Conservation (phyloP, 495 filamentous ascomycete genomes). For the Aspergillus bridgeri region DNA sequence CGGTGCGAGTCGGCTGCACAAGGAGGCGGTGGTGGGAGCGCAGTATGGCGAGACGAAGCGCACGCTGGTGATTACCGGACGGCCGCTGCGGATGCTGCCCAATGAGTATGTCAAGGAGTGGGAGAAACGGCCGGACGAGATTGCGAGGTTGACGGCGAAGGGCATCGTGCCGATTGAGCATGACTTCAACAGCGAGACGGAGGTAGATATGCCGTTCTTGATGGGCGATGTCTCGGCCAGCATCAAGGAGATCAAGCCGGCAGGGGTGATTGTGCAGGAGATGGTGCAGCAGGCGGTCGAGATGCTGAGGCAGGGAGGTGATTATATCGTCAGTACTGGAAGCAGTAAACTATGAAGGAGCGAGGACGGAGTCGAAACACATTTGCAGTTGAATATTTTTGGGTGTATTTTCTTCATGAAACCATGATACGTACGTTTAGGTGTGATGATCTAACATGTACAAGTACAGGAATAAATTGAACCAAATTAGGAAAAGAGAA, state of each 20-base stretch:
- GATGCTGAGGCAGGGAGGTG: constrained; percentile 51
- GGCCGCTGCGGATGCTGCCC: constrained; percentile 73
- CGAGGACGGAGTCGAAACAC: neutral
- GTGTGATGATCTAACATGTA: constrained; percentile 35
- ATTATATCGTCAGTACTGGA: constrained; percentile 30
- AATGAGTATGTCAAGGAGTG: constrained; percentile 80
- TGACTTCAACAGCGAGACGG: constrained; percentile 72
- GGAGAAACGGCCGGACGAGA: constrained; percentile 69
- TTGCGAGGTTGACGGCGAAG: constrained; percentile 64
- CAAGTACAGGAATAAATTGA: constrained; percentile 34
- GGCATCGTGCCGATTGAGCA: constrained; percentile 76
- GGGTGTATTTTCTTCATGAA: neutral
- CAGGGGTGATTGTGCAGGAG: constrained; percentile 73
- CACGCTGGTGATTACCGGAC: constrained; percentile 74
- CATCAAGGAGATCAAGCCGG: constrained; percentile 72
- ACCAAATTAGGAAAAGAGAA: no score
- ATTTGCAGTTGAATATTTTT: constrained; percentile 6
- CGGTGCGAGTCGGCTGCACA: constrained; percentile 72
- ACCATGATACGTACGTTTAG: constrained; percentile 11
- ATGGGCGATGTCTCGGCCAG: constrained; percentile 92
- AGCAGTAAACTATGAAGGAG: constrained; percentile 40
- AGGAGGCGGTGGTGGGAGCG: constrained; percentile 73
- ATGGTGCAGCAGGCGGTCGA: constrained; percentile 80
- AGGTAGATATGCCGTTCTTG: constrained; percentile 77
- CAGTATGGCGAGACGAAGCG: constrained; percentile 69